Percentiles rank a stretch among this genome's conserved stretches.
These are phyloP conservation scores for Gonium pectorale DNA, from an alignment of 139 green algal genomes.

Conservation along the genomic window DNA sequence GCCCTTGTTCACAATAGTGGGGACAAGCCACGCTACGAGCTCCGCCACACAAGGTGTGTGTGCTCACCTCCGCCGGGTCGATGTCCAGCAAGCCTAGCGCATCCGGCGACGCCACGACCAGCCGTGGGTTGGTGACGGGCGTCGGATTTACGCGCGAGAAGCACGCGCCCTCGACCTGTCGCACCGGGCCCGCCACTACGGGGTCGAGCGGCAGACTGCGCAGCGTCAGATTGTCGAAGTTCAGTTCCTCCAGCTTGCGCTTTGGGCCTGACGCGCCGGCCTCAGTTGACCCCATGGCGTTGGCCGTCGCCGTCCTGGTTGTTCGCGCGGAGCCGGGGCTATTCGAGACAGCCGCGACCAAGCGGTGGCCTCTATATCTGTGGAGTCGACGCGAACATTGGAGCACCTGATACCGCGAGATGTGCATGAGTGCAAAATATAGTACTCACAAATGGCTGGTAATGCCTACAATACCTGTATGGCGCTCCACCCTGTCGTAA, in stretches of 20 bases:
- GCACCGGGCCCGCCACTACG: neutral
- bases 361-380: neutral
- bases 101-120: slow-evolving; percentile 57
- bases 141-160: slow-evolving; percentile 52
- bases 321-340: neutral
- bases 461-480: neutral
- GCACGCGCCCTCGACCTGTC: slow-evolving; percentile 53
- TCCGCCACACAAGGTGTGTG: too few relatives aligned
- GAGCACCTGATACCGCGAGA: slow-evolving; percentile 11
- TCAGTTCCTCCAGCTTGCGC: slow-evolving; percentile 44
- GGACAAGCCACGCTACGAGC: too few relatives aligned
- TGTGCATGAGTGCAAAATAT: too few relatives aligned
- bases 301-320: too few relatives aligned
- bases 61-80: slow-evolving; percentile 50
- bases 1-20: too few relatives aligned
- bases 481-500: too few relatives aligned
- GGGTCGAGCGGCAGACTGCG: slow-evolving; percentile 46
- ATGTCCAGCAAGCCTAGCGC: slow-evolving; percentile 69
- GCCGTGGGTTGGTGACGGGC: slow-evolving; percentile 51
- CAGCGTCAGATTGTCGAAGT: slow-evolving; percentile 31
- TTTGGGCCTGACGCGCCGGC: neutral
- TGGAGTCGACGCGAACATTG: neutral
- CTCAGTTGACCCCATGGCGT: neutral
- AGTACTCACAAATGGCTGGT: neutral
- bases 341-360: neutral